phyloP scores from a whole-genome alignment of 1,139 yeast species.

The Magnusiomyces tetraspermus region DNA sequence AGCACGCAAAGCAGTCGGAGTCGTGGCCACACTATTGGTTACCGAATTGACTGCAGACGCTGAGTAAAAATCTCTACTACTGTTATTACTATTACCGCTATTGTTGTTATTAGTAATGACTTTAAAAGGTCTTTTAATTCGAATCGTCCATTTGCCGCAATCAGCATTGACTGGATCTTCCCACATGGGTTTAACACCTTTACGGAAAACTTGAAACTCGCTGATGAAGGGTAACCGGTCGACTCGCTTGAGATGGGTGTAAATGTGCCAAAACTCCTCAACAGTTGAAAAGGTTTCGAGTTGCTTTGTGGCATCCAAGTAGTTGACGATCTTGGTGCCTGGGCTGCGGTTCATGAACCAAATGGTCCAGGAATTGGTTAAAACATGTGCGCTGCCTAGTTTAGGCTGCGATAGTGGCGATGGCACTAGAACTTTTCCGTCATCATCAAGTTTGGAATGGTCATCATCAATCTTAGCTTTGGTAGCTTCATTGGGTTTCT shows the following conservation, averaged over 20 bases:
- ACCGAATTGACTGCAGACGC: not conserved
- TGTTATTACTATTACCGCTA: not conserved
- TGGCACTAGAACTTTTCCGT: constrained; percentile 17
- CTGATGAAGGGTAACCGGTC: constrained; percentile 45
- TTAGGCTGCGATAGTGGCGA: no score
- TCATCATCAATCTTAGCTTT: no score
- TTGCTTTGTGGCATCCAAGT: constrained; percentile 30
- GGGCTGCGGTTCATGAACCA: constrained; percentile 34
- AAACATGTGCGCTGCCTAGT: constrained; percentile 19
- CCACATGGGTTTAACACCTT: constrained; percentile 63
- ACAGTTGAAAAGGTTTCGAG: constrained; percentile 36
- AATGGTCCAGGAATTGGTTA: constrained; percentile 28
- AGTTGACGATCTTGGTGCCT: constrained; percentile 30
- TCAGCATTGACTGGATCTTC: constrained; percentile 55
- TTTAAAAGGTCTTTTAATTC: constrained; percentile 34
- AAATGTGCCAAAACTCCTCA: constrained; percentile 55
- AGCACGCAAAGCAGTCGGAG: constrained; percentile 3
- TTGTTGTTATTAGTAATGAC: constrained; percentile 13
- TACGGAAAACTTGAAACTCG: constrained; percentile 53
- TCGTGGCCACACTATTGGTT: not conserved
- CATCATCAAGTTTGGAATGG: constrained; percentile 8
- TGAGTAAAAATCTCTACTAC: not conserved
- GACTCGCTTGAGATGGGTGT: constrained; percentile 41
- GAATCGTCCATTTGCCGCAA: constrained; percentile 62
- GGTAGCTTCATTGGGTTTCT: not conserved